A percentile compares a stretch with the other conserved stretches of the same genome.
phyloP scores from a whole-genome alignment of 139 green algal genomes.

The Coccomyxa sp. region DNA sequence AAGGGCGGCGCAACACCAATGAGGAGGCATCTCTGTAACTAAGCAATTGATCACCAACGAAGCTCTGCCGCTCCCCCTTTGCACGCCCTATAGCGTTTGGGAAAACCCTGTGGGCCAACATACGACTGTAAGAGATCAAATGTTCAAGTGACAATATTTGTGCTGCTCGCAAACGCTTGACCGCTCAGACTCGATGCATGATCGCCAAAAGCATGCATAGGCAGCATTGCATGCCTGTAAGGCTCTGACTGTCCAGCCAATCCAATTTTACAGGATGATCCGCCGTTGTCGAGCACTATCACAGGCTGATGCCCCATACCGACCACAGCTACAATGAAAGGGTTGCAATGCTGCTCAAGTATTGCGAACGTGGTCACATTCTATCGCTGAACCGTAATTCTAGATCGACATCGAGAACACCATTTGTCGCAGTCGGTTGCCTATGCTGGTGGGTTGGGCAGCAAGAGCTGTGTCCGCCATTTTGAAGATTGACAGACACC shows the following conservation, averaged over 20 bases:
- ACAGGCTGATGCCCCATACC: neutral
- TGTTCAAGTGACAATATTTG: too few species aligned
- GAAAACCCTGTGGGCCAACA: slow-evolving; percentile 57
- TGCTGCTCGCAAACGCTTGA: too few species aligned
- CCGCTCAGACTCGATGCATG: neutral
- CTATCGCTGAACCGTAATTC: too few species aligned
- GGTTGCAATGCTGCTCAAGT: too few species aligned
- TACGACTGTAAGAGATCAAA: too few species aligned
- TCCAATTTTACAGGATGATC: neutral
- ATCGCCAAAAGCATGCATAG: neutral
- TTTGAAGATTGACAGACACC: too few species aligned
- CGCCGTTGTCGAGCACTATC: slow-evolving; percentile 14
- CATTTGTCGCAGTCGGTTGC: too few species aligned
- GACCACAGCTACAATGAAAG: too few species aligned
- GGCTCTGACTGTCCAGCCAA: neutral
- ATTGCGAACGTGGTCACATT: too few species aligned
- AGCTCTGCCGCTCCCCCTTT: slow-evolving; percentile 59
- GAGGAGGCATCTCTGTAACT: slow-evolving; percentile 59
- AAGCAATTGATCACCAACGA: slow-evolving; percentile 62
- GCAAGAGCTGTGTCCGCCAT: too few species aligned
- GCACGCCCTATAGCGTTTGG: slow-evolving; percentile 73
- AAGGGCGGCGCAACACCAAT: slow-evolving; percentile 57
- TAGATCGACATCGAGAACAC: too few species aligned
- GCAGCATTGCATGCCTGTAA: neutral
- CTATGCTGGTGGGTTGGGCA: too few species aligned